These are phyloP conservation scores for Madurella mycetomatis DNA, from an alignment of 2,329 filamentous ascomycete species.

Conservation along the genomic window DNA sequence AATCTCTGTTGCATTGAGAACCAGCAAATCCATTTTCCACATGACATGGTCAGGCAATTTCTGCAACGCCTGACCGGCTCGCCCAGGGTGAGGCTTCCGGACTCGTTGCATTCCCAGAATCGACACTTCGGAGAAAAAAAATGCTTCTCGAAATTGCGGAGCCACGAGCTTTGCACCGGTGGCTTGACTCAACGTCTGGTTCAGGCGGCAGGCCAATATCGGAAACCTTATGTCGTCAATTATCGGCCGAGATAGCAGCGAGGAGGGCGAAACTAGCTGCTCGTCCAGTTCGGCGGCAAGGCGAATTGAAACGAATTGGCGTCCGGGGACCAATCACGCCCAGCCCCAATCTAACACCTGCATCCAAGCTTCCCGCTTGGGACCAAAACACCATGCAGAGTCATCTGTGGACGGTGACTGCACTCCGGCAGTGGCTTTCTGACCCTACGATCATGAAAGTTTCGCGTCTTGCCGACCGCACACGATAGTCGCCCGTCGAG, in stretches of 20 bases:
- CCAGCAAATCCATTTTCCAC: slow-evolving; percentile 18
- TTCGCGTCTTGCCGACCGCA: background rate
- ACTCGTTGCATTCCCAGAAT: background rate
- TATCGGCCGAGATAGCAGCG: slow-evolving; percentile 26
- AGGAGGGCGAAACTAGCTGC: slow-evolving; percentile 10
- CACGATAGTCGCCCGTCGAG: background rate
- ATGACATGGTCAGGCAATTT: slow-evolving; percentile 18
- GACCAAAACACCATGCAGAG: slow-evolving; percentile 13
- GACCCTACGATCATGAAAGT: background rate
- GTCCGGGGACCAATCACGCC: slow-evolving; percentile 19
- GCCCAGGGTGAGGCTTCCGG: background rate
- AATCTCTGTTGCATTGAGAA: slow-evolving; percentile 22
- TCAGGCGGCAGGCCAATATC: slow-evolving; percentile 22
- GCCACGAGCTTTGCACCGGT: slow-evolving; percentile 6
- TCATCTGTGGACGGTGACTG: background rate
- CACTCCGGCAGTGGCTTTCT: background rate
- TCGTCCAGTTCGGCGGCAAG: slow-evolving; percentile 8
- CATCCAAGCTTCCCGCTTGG: slow-evolving; percentile 20
- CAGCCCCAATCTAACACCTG: slow-evolving; percentile 16
- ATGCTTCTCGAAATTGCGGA: slow-evolving; percentile 18
- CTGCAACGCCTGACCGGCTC: background rate
- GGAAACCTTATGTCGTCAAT: slow-evolving; percentile 19
- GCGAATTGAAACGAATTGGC: slow-evolving; percentile 23
- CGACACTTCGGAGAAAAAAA: slow-evolving; percentile 10
- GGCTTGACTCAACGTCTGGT: slow-evolving; percentile 13